Evolutionary conservation across 768 basidiomycete genomes (phyloP).

Genomic region (Xerocomus potaroensis): DNA sequence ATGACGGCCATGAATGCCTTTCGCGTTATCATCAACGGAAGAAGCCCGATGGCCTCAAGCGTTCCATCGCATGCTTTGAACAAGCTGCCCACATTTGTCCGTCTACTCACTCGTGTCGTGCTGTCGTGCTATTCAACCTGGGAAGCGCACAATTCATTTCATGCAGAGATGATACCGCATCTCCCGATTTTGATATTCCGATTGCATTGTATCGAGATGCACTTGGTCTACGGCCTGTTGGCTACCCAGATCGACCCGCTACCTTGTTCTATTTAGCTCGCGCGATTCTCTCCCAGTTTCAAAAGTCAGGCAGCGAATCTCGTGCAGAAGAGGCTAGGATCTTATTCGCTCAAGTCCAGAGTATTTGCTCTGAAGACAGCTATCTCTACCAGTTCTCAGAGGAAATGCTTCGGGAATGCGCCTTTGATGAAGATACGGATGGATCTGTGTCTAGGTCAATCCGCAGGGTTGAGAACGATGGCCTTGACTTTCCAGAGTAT

Average conservation of each 20-base stretch:
- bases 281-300: neutral
- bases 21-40: neutral
- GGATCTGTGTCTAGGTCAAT: neutral
- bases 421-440: neutral
- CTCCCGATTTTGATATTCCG: neutral
- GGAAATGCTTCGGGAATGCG: neutral
- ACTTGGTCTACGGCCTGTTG: neutral
- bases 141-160: neutral
- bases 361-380: neutral
- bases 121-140: neutral
- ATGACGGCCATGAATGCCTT: neutral
- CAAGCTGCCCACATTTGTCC: neutral
- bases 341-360: neutral
- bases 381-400: neutral
- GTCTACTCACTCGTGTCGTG: neutral
- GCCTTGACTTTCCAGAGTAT: no score
- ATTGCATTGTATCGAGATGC: neutral
- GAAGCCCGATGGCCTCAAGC: neutral
- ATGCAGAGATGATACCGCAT: neutral
- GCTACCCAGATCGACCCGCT: neutral
- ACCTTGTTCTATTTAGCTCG: neutral
- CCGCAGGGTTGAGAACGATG: no score
- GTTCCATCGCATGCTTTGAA: neutral
- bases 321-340: neutral
- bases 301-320: neutral